Evolutionary conservation across 1,284 basidiomycete species (phyloP), one percentile per base, ranked within the genome.

Genomic region (Irpex sp.): DNA sequence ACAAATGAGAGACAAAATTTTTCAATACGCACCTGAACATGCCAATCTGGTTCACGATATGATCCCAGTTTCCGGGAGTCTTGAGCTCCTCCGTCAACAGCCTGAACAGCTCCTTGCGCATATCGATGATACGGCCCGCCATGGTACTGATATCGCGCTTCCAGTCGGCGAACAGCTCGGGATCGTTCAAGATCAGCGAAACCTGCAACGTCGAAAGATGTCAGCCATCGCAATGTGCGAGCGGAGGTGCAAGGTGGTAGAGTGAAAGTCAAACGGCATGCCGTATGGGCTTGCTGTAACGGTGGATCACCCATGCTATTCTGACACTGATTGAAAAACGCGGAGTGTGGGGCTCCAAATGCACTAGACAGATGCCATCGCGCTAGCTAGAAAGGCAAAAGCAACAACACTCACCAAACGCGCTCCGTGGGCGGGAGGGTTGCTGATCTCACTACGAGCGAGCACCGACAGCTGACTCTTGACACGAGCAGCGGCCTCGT

Each of bases 11-110:
- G 34, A 8, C 11, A 9, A 44, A 44, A 44, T 44, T 44, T 9
- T 1, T 44, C 19, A 61, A 58, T 19, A 73, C 86, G 67, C 74
- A 91, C 91, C 89, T 93, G 80, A 94, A 94, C 94, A 94, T 94
- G 64, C 94, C 94, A 75, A 96, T 96, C 81, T 97, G 94, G 63
- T 86, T 85, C 70, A 89, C 80, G 71, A 98, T 93, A 76, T 98
- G 96, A 19, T 88, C 84, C 97, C 97, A 99, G 67, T 83, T 86
- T 0, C 94, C 94, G 0, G 97, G 96, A 58, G 97, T 98, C 79
- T 94, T 85, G 72, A 94, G 79, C 77, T 93, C 88, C 68, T 93
- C 85, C 21, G 89, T 92, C 73, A 99, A 76, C 68, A 94, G 75
- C 62, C 86, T 81, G 78, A 86, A 85, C 67, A 99, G 81, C 79